Conservation (phyloP, 1,284 basidiomycete genomes). For the Cutaneotrichosporon sp. region DNA sequence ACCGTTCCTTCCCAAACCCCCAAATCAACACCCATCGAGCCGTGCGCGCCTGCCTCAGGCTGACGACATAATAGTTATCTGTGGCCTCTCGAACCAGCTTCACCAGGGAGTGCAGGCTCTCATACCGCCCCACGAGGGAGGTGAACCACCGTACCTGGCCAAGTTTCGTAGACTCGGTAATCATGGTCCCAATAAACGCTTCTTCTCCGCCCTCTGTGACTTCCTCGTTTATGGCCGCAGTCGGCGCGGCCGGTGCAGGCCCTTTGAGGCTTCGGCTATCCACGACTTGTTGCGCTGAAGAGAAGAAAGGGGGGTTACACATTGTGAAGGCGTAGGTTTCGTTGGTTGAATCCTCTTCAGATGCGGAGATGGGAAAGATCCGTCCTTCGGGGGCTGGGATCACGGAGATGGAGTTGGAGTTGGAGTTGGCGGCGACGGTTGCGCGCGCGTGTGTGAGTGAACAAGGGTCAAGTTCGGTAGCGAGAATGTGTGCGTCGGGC, state of each 20-base stretch:
- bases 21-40: conserved; percentile 85
- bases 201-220: conserved; percentile 82
- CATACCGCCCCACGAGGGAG: conserved; percentile 82
- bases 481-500: conserved; percentile 62
- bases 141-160: conserved; percentile 67
- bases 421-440: conserved; percentile 62
- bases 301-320: conserved; percentile 96
- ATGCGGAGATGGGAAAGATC: neutral
- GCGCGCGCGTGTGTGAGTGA: conserved; percentile 61
- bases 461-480: conserved; percentile 65
- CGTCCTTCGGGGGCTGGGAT: neutral
- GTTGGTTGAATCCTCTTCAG: neutral
- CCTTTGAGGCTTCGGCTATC: conserved; percentile 65
- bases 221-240: conserved; percentile 80
- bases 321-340: conserved; percentile 62
- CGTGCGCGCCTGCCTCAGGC: conserved; percentile 80
- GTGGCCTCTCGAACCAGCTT: conserved; percentile 63
- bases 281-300: conserved; percentile 65
- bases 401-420: conserved; percentile 38
- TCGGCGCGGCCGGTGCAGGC: conserved; percentile 71
- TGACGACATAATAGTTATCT: conserved; percentile 77
- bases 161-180: conserved; percentile 63
- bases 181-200: conserved; percentile 72
- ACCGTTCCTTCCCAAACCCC: conserved; percentile 65
- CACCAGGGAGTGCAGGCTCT: conserved; percentile 67